Evolutionary conservation across 2,329 filamentous ascomycete species (phyloP).

Genomic region (Myriosclerotinia scirpicola): DNA sequence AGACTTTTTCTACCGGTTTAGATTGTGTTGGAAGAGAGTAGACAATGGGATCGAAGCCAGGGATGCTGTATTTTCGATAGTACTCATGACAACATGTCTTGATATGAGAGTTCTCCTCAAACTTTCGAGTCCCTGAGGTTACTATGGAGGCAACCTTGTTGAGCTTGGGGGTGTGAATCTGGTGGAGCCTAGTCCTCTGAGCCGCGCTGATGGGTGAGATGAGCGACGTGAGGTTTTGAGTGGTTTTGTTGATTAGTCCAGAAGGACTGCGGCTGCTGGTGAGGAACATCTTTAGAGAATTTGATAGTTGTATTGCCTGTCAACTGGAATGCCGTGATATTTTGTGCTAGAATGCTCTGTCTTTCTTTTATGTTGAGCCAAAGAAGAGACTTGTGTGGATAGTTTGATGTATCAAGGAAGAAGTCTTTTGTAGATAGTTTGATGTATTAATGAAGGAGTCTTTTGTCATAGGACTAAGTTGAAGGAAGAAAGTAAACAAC

Average conservation of each 20-base stretch:
- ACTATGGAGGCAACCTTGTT: accelerated
- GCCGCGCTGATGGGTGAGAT: accelerated
- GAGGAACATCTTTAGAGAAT: neutral
- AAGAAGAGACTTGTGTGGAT: neutral
- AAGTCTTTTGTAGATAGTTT: neutral
- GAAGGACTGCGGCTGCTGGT: neutral
- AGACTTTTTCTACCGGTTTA: too few species aligned
- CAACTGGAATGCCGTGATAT: neutral
- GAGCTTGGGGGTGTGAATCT: neutral
- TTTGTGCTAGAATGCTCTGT: too few species aligned
- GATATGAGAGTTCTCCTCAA: neutral
- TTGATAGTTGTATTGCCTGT: neutral
- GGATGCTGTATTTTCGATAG: neutral
- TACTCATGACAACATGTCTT: neutral
- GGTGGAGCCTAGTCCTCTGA: neutral
- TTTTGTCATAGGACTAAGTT: neutral
- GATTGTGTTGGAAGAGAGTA: neutral
- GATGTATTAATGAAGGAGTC: neutral
- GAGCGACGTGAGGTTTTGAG: neutral
- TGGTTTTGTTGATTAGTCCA: neutral
- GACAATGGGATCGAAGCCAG: neutral
- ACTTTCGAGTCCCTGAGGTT: neutral
- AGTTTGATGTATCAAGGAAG: neutral
- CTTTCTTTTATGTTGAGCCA: neutral
- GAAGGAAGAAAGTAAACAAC: neutral